Base-by-base conservation (phyloP, 2,329 filamentous ascomycete genomes). In the Clonostachys solani region DNA sequence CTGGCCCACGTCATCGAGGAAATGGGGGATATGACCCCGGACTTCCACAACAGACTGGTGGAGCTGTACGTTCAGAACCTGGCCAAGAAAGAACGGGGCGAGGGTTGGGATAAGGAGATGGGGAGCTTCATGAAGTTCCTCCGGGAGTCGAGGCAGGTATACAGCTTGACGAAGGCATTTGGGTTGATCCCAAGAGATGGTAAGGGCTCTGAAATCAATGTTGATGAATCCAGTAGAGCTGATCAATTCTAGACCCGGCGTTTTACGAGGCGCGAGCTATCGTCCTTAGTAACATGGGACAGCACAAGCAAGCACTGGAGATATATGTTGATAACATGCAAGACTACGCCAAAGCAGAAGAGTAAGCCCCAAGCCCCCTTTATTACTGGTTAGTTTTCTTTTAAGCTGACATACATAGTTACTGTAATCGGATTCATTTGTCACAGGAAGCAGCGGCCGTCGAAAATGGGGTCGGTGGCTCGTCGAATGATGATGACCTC, bases 321-420 rank as follows among this genome's bases (percentile, higher is more conserved):
- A 96, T 99, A 45, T 99, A 96, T 63, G 92, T 97, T 29, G 99
- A 96, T 69, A 94, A 92, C 64, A 81, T 99, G 64, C 74, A 87
- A 55, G 86, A 96, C 63, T 92, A 89, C 52, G 73, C 72, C 12
- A 97, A 96, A 67, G 94, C 94, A 33, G 94, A 99, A 78, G 90
- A 96, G 86, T 96, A 72, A 51, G 83, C 74, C 23, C 23, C 23
- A 10, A 4, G 23, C 23, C 23, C 23, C 7, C 7, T 23, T 23
- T 23, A 23, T 29, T 29, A 13, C 6, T 8, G 9, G 42, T 12
- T 10, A n/a, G 45, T 16, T n/a, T 40, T 38, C 51, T 66, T 66
- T 10, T 3, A 29, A 29, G 23, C 23, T 29, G 9, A 63, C 52
- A 40, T 19, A 6, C 15, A 33, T 48, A 89, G 86, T 54, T 89